phyloP scores from a whole-genome alignment of 805 yeast species.

The Schwanniomyces occidentalis region DNA sequence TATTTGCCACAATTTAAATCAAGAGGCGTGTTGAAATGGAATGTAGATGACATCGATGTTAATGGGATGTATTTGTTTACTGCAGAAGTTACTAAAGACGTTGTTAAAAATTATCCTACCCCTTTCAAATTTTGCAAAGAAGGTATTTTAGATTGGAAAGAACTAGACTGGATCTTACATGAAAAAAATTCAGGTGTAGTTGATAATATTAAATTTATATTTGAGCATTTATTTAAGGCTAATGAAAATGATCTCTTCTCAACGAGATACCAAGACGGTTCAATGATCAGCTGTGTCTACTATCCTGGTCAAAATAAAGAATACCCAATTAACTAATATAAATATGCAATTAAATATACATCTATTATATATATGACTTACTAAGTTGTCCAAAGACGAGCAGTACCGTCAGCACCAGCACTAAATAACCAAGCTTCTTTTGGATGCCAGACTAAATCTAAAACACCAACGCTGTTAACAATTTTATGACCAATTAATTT shows the following conservation, averaged over 20 bases:
- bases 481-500: constrained; percentile 89
- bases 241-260: constrained; percentile 23
- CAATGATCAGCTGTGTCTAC: constrained; percentile 9
- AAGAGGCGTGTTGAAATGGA: constrained; percentile 41
- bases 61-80: constrained; percentile 44
- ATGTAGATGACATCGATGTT: constrained; percentile 18
- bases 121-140: constrained; percentile 33
- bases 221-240: constrained; percentile 24
- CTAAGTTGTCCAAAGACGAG: constrained; percentile 93
- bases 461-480: constrained; percentile 77
- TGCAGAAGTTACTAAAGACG: constrained; percentile 29
- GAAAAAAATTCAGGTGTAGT: constrained; percentile 41
- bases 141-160: constrained; percentile 46
- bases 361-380: constrained; percentile 2
- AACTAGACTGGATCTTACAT: constrained; percentile 35
- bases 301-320: constrained; percentile 11
- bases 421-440: constrained; percentile 97
- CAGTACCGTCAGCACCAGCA: constrained; percentile 96
- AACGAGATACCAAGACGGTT: constrained; percentile 22
- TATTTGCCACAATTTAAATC: constrained; percentile 23
- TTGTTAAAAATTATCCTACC: constrained; percentile 25
- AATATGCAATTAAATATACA: constrained; percentile 3
- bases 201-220: constrained; percentile 31
- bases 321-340: constrained; percentile 5
- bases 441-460: constrained; percentile 93